A percentile compares a stretch with the other conserved stretches of the same genome.
Evolutionary conservation across 495 filamentous ascomycete species (phyloP).

Genomic region (Thozetella sp.): DNA sequence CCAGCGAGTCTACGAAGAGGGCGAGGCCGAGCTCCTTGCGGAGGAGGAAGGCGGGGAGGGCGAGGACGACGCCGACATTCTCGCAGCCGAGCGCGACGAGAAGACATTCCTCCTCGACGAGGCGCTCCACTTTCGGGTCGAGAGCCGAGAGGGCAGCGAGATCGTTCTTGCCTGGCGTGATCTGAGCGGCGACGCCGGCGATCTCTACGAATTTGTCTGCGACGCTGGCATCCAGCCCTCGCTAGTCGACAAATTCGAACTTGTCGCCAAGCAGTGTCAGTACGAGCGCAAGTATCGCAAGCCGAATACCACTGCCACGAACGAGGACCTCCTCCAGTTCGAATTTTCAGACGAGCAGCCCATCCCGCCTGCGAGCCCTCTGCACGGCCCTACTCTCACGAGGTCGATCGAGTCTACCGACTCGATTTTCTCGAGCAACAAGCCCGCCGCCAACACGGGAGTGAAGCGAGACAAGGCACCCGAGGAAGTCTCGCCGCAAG

Average conservation of each 20-base stretch:
- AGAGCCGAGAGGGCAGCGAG: constrained; percentile 73
- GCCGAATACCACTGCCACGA: constrained; percentile 76
- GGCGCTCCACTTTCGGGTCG: constrained; percentile 81
- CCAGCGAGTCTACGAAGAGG: constrained; percentile 95
- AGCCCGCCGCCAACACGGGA: constrained; percentile 30
- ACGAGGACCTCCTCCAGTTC: constrained; percentile 79
- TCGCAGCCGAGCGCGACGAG: constrained; percentile 83
- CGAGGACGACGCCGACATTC: constrained; percentile 65
- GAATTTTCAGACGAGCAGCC: constrained; percentile 76
- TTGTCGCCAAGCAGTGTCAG: constrained; percentile 87
- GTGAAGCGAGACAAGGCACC: constrained; percentile 29
- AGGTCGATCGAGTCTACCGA: constrained; percentile 47
- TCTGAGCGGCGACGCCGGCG: constrained; percentile 87
- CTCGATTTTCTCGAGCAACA: constrained; percentile 40
- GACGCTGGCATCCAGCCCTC: constrained; percentile 68
- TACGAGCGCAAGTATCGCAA: constrained; percentile 93
- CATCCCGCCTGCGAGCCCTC: constrained; percentile 80
- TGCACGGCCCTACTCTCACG: constrained; percentile 63
- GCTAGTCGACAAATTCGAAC: constrained; percentile 79
- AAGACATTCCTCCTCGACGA: constrained; percentile 96
- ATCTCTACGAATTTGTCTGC: constrained; percentile 96
- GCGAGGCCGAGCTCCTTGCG: constrained; percentile 84
- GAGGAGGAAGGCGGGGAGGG: constrained; percentile 84
- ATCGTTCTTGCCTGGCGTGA: constrained; percentile 94
- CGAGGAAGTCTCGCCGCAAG: constrained; percentile 13